A percentile compares a stretch with the other conserved stretches of the same genome.
Conservation (phyloP, 192 early-diverging fungal species). For the Podila minutissima region DNA sequence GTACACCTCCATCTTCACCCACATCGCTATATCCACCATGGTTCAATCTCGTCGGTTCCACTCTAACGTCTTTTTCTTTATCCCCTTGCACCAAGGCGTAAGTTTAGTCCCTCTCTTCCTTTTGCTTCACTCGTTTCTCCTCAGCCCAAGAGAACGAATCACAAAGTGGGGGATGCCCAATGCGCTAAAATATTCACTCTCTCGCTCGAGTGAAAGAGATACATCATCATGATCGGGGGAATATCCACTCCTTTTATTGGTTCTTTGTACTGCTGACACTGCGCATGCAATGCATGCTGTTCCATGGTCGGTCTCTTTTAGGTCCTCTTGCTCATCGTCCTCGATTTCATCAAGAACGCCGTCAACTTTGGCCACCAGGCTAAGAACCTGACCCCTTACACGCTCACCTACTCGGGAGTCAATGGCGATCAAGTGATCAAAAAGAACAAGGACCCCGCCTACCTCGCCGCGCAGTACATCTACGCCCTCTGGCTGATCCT, state of each 20-base stretch:
- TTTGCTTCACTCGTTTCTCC: background rate
- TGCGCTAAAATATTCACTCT: background rate
- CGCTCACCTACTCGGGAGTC: background rate
- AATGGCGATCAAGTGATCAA: background rate
- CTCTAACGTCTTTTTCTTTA: constrained; percentile 41
- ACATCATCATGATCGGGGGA: too few relatives aligned
- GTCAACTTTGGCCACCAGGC: constrained; percentile 13
- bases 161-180: background rate
- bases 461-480: constrained; percentile 37
- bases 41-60: constrained; percentile 37
- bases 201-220: too few relatives aligned
- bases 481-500: constrained; percentile 35
- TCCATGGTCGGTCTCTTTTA: background rate
- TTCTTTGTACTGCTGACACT: too few relatives aligned
- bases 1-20: background rate
- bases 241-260: too few relatives aligned
- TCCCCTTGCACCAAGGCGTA: constrained; percentile 47
- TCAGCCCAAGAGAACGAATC: too few relatives aligned
- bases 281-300: background rate
- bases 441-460: constrained; percentile 19
- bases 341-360: constrained; percentile 44
- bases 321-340: constrained; percentile 35
- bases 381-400: constrained; percentile 12
- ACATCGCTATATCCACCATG: constrained; percentile 2
- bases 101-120: constrained; percentile 1